These are phyloP conservation scores for Metschnikowia sp. DNA, from an alignment of 805 yeast species.

Conservation along the genomic window DNA sequence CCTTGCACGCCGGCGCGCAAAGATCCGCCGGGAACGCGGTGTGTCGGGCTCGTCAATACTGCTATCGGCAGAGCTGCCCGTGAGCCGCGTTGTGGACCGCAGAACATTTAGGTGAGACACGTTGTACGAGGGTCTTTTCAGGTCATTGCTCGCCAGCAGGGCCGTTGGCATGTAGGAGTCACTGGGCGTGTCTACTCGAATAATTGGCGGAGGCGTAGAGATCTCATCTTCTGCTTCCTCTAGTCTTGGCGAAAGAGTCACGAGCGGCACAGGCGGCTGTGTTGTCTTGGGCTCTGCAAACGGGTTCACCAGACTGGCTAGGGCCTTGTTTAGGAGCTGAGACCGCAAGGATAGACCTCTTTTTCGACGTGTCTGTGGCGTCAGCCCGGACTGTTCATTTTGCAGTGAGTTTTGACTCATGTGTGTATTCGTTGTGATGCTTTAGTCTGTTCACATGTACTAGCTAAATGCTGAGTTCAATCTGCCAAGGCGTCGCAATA, in stretches of 20 bases:
- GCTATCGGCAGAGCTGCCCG: slow-evolving; percentile 6
- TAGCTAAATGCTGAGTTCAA: too few species aligned
- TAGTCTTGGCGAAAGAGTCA: slow-evolving; percentile 3
- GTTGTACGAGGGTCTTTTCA: slow-evolving; percentile 1
- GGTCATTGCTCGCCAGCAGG: neutral
- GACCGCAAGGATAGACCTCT: slow-evolving; percentile 68
- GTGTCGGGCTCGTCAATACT: slow-evolving; percentile 1
- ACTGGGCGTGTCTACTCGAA: slow-evolving; percentile 9
- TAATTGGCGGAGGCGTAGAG: neutral
- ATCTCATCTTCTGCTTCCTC: slow-evolving; percentile 9
- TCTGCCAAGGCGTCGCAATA: too few species aligned
- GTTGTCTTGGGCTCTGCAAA: slow-evolving; percentile 22
- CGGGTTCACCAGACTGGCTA: slow-evolving; percentile 17
- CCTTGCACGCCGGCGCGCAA: slow-evolving; percentile 11
- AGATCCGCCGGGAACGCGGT: slow-evolving; percentile 3
- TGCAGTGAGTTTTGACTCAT: neutral
- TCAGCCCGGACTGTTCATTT: slow-evolving; percentile 1
- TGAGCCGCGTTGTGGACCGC: slow-evolving; percentile 13
- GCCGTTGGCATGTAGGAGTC: neutral
- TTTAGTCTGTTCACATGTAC: too few species aligned
- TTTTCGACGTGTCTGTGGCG: slow-evolving; percentile 37
- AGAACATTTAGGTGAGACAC: slow-evolving; percentile 7
- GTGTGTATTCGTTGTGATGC: neutral
- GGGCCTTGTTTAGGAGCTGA: slow-evolving; percentile 54
- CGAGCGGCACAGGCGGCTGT: slow-evolving; percentile 4